A percentile compares a stretch with the other conserved stretches of the same genome.
phyloP scores from a whole-genome alignment of 768 basidiomycete genomes.

The Clavulina sp. region DNA sequence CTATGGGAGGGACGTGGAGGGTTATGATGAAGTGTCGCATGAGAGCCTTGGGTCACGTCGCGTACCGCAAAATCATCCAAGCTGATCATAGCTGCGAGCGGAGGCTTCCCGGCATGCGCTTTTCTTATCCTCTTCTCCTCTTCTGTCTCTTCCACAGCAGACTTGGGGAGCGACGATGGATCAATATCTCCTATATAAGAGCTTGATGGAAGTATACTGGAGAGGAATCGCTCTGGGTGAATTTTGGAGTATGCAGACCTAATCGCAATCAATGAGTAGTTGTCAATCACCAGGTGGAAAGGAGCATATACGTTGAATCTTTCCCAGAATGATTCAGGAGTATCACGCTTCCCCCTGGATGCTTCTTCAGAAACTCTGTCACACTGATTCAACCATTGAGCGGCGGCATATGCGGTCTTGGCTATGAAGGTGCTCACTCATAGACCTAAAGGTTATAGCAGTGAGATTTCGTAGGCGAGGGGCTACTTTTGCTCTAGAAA shows the following conservation, averaged over 20 bases:
- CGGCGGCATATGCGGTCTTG: background rate
- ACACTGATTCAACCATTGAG: constrained; percentile 13
- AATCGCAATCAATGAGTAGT: constrained; percentile 10
- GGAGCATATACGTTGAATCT: constrained; percentile 16
- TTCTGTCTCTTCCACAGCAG: constrained; percentile 12
- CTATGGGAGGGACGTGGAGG: background rate
- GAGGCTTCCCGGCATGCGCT: constrained; percentile 17
- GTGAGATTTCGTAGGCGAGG: background rate
- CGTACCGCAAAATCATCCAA: constrained; percentile 20
- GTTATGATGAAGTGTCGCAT: background rate
- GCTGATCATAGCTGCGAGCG: constrained; percentile 19
- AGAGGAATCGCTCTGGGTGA: constrained; percentile 21
- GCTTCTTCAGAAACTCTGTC: constrained; percentile 20
- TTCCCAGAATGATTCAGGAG: constrained; percentile 20
- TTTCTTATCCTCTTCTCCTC: constrained; percentile 19
- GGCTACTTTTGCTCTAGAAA: background rate
- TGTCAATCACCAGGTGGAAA: background rate
- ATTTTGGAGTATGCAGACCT: constrained; percentile 19
- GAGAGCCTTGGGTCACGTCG: background rate
- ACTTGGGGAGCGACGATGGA: constrained; percentile 16
- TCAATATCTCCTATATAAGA: constrained; percentile 21
- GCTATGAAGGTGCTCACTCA: constrained; percentile 4
- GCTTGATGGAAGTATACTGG: constrained; percentile 16
- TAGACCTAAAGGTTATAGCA: constrained; percentile 2
- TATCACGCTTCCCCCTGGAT: constrained; percentile 20